Evolutionary conservation across 2,329 filamentous ascomycete genomes (phyloP), one percentile per base, ranked within the genome.

Genomic region (Aspergillus ibericus): DNA sequence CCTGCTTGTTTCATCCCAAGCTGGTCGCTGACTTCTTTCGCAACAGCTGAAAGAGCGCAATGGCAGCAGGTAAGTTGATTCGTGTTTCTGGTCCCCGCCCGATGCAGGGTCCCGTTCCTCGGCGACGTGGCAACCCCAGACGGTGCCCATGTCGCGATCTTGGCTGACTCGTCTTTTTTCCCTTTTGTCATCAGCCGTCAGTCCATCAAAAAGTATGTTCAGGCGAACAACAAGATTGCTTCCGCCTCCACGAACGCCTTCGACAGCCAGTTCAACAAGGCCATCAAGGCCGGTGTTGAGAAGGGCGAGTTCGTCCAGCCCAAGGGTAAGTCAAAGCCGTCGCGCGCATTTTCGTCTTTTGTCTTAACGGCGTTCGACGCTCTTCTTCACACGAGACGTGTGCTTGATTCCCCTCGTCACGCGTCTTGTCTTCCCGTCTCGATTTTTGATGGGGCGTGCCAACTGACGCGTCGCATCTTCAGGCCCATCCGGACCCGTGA

Each of bases 401-500:
- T 46, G 18, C 38, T 4, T 32, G 20, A 47, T 35, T 40, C 29
- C 13, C 44, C 10, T 22, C 44, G 16, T 49, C 38, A 32, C 55
- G 42, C 46, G 36, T 55, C 29, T 47, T 46, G 59, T 22, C 35
- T 55, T 47, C 34, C 52, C 18, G 22, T 6, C 42, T 25, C 15
- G 7, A 29, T 27, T 46, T 60, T 56, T 50, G 35, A 47, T 51
- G 22, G 42, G 44, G 52, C 20, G 40, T 49, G 40, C 53, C 53
- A 47, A 60, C 70, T 75, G 62, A 77, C 72, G 64, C 68, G 65
- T 68, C 60, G 53, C 36, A 55, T 36, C 47, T 59, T 53, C 59
- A 92, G 89, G 90, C 70, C 84, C 91, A 60, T 96, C 92, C 64
- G 92, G 92, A 61, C 90, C 91, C 67, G 92, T 95, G 78, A 96